Evolutionary conservation across 2,329 filamentous ascomycete species (phyloP).

Genomic region (Fusarium austroafricanum): DNA sequence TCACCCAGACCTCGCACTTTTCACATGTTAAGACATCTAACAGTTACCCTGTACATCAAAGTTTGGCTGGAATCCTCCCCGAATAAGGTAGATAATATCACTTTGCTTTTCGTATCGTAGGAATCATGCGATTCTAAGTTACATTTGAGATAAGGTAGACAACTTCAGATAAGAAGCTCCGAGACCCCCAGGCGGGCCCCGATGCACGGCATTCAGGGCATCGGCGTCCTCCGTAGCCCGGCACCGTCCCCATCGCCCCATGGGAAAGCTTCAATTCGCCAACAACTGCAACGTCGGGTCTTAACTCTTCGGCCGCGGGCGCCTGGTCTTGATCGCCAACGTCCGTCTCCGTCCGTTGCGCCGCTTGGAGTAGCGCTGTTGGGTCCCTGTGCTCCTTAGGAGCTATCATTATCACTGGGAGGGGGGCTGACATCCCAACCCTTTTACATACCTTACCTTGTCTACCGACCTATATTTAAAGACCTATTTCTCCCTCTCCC

Average conservation of each 20-base stretch:
- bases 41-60: neutral
- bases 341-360: conserved; percentile 42
- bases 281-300: conserved; percentile 13
- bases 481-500: conserved; percentile 18
- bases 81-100: neutral
- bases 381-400: conserved; percentile 2
- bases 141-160: conserved; percentile 27
- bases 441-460: neutral
- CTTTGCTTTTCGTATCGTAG: conserved; percentile 1
- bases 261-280: conserved; percentile 36
- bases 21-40: neutral
- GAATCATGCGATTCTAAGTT: conserved; percentile 36
- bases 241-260: conserved; percentile 41
- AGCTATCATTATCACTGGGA: conserved; percentile 20
- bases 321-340: conserved; percentile 39
- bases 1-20: neutral
- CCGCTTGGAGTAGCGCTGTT: conserved; percentile 21
- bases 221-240: conserved; percentile 46
- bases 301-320: conserved; percentile 36
- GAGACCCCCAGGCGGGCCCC: conserved; percentile 36
- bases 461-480: conserved; percentile 37
- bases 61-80: neutral
- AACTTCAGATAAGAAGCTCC: conserved; percentile 29
- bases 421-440: conserved; percentile 37
- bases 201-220: conserved; percentile 36